Base-by-base conservation (phyloP, 768 basidiomycete species). In the Boletus vermiculosoides region DNA sequence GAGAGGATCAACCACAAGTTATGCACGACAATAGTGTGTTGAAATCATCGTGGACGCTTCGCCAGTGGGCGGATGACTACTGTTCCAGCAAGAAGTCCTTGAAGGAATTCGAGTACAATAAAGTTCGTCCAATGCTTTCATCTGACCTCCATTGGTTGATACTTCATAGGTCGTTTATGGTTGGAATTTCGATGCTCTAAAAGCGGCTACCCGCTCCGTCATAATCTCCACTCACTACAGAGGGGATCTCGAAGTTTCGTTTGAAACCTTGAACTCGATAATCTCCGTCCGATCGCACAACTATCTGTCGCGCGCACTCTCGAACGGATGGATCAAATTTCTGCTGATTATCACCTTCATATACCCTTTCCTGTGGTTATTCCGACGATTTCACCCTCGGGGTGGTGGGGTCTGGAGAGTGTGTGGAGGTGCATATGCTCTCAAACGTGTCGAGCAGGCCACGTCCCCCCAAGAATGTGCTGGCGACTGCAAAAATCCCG, bases 51-150 rank as follows among this genome's bases (percentile, higher is more conserved):
- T 82, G 81, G 72, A 80, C 85, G 0, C 66, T 92, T 42, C 76
- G 88, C 33, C 79, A 87, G 56, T 94, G 92, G 92, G 90, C 90
- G 9, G 89, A 92, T 61, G 85, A 88, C 54, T 93, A 91, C 63
- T 92, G 90, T 56, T 77, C 80, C 25, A 88, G 86, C 63, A 75
- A 69, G 9, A 92, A 87, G 63, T 70, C 78, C 16, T 74, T 93
- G 59, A 93, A 92, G 68, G 90, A 92, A 71, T 91, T 94, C 66
- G 77, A 81, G 7, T 88, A 91, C 59, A 74, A 79, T 23, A 90
- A 90, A 76, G 86, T 86, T 56, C 16, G 68, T 57, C 41, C 12
- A 37, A 13, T 41, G 42, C 18, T 39, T 40, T 52, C 10, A 34
- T 31, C 13, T 7, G 15, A 12, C 31, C 31, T 18, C 7, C 49